Base-by-base conservation (phyloP, 257 asterid species). In the Solanum bukasovii region DNA sequence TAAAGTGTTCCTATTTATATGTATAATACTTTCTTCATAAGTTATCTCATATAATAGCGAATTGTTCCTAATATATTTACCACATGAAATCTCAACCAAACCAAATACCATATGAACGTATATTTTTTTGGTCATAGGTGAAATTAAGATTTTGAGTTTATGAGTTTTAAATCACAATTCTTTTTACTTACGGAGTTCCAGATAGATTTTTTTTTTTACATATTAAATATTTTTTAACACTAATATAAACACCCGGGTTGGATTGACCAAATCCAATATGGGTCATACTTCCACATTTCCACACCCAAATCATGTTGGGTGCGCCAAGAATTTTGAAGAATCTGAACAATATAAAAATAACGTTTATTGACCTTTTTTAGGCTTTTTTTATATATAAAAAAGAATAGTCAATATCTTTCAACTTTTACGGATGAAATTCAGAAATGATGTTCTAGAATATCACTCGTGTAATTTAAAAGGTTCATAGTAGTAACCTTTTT, bases 111-210 rank as follows among this genome's bases (percentile, higher is more conserved):
- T 70, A 29, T 70, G 5, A 29, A 70, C 3, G 3, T 31, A 31
- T 29, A 2, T 40, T 37, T 29, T 1, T 68, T 70, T 1, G 2
- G 0, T 1, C 9, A 0, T 0, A 2, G 6, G 6, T 1, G 40
- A 14, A 29, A 2, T 31, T 7, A 31, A 29, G 5, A 71, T 71
- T 71, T 70, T 29, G 1, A 29, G 1, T 70, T 27, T 27, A 6
- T 27, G 5, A 13, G 1, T 68, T 27, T 6, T 29, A 0, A 68
- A 68, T 68, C 4, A 13, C 2, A 29, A 68, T 13, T 29, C 0
- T 68, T 29, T 68, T 68, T 27, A 29, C 5, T 27, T 67, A 25
- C 1, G 0, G 4, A 6, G 5, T 68, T 68, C 37, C 1, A 11
- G 5, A 27, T 67, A 67, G 13, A n/a, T n/a, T 10, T 25, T 33